Conservation (phyloP, 192 early-diverging fungal genomes). For the Linderina pennispora region DNA sequence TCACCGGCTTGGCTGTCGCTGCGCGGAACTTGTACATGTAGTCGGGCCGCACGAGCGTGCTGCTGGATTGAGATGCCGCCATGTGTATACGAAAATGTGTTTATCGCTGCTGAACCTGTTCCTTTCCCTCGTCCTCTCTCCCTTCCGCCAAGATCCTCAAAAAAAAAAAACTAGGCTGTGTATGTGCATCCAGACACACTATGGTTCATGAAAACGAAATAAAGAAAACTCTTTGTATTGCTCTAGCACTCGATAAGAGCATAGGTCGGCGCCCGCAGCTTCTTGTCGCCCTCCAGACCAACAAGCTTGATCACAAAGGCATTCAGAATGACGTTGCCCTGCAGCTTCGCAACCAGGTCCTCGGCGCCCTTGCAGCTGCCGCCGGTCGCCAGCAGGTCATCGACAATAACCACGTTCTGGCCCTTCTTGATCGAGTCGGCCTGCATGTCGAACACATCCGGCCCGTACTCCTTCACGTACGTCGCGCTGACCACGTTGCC, state of each 20-base stretch:
- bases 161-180: too few species aligned
- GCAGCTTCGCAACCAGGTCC: constrained; percentile 67
- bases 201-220: not conserved
- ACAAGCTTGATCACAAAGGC: constrained; percentile 91
- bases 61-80: too few species aligned
- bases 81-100: too few species aligned
- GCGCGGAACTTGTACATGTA: constrained; percentile 24
- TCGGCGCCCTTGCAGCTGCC: constrained; percentile 80
- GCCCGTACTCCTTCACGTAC: constrained; percentile 95
- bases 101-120: too few species aligned
- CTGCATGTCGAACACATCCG: constrained; percentile 94
- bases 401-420: constrained; percentile 86
- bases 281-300: constrained; percentile 72
- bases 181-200: not conserved
- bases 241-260: constrained; percentile 68
- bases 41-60: constrained; percentile 5
- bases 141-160: too few species aligned
- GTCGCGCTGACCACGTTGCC: constrained; percentile 61
- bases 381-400: constrained; percentile 95
- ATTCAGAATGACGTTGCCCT: constrained; percentile 73
- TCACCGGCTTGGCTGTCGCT: constrained; percentile 4
- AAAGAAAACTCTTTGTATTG: not conserved
- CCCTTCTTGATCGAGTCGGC: constrained; percentile 67
- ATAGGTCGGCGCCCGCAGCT: constrained; percentile 81
- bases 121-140: too few species aligned